Base-by-base conservation (phyloP, 129 eudicot genomes). In the Smallanthus sonchifolius region DNA sequence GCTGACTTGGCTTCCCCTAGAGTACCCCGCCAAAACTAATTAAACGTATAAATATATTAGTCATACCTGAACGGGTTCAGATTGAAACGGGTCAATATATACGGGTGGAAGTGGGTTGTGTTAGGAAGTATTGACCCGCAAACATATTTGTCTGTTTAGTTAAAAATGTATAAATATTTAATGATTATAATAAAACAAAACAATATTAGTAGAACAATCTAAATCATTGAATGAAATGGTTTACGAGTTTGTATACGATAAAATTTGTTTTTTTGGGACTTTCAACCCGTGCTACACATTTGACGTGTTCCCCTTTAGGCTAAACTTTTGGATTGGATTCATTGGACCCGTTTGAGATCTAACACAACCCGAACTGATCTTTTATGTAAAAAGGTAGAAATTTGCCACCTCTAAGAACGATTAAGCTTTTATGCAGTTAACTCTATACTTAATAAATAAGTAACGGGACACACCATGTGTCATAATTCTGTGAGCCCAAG, bases 1-100 rank as follows among this genome's bases (percentile, higher is more conserved):
- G 78, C 91, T 74, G 77, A 74, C 78, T 72, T 82, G 24, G 99
- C 96, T 78, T 88, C 91, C 51, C 70, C 82, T 70, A 94, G 67
- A 74, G 87, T 86, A 42, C 99, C 96, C 44, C 97, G 77, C 97
- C 99, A 94, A 81, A 94, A 94, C 97, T 94, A 77, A 65, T 63
- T 30, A 73, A 67, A 28, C 2, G 11, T 39, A 57, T 45, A 70
- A 8, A 70, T 47, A 10, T 60, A 59, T 70, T 45, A 83, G 75
- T 65, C 70, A 69, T 17, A 13, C n/a, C n/a, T n/a, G n/a, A n/a
- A n/a, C 42, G 43, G 42, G 11, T 73, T 73, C 34, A 7, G 7
- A 10, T 11, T 11, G 5, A 60, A 34, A 60, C 7, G 66, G 19
- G 66, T 60, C 37, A 28, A 10, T 57, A 15, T 57, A 57, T 57